Percentiles rank a stretch among this genome's conserved stretches.
These are phyloP conservation scores for Laguncularia racemosa DNA, from an alignment of 345 rosid genomes.

Conservation along the genomic window DNA sequence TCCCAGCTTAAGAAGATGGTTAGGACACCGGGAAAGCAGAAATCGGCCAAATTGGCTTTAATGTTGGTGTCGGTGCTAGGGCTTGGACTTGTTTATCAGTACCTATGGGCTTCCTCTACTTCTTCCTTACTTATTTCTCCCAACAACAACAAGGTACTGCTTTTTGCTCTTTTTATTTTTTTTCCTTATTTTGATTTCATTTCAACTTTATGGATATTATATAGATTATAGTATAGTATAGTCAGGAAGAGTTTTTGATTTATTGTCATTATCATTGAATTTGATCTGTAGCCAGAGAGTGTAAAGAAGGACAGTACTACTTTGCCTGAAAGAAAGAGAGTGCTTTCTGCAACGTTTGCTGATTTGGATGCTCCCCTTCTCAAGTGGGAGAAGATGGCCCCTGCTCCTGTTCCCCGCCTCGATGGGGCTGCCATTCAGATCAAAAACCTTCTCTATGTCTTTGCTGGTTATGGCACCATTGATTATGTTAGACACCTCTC, in stretches of 20 bases:
- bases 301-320: constrained; percentile 24
- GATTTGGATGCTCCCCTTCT: constrained; percentile 78
- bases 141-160: constrained; percentile 5
- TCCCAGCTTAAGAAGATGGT: constrained; percentile 22
- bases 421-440: constrained; percentile 96
- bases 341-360: constrained; percentile 82
- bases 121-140: constrained; percentile 31
- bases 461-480: constrained; percentile 91
- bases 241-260: not conserved
- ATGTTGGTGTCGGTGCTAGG: constrained; percentile 39
- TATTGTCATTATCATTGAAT: not conserved
- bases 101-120: constrained; percentile 82
- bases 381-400: constrained; percentile 80
- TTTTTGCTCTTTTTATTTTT: not conserved
- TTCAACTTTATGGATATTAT: too few species aligned
- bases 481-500: constrained; percentile 41
- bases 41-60: constrained; percentile 34
- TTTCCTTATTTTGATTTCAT: too few species aligned
- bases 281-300: constrained; percentile 23
- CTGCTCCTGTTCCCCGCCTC: constrained; percentile 90
- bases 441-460: constrained; percentile 61
- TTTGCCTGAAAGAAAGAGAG: constrained; percentile 28
- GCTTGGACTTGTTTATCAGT: constrained; percentile 56
- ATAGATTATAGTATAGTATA: not conserved
- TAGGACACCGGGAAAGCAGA: constrained; percentile 41